Evolutionary conservation across 495 filamentous ascomycete species (phyloP).

Genomic region (Neurospora sp.): DNA sequence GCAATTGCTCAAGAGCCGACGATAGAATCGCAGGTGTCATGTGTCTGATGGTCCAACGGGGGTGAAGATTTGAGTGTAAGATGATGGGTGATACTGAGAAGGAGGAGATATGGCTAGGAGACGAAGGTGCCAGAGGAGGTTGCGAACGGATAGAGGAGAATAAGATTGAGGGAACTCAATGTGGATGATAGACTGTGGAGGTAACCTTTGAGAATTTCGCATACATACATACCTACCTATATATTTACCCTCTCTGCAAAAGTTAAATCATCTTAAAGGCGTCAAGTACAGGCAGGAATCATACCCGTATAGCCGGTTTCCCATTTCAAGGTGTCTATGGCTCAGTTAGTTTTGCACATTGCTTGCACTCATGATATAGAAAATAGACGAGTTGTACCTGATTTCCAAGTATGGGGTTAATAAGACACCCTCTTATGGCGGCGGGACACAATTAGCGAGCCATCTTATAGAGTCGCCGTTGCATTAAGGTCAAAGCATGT

Average conservation of each 20-base stretch:
- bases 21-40: constrained; percentile 10
- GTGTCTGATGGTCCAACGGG: background rate
- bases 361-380: background rate
- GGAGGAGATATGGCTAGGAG: background rate
- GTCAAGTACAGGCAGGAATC: background rate
- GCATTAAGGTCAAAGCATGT: no score
- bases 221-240: background rate
- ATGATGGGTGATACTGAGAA: background rate
- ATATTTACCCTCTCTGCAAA: background rate
- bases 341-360: background rate
- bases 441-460: no score
- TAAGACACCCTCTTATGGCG: no score
- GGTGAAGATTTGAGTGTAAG: background rate
- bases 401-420: no score
- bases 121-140: background rate
- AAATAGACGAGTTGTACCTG: background rate
- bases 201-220: background rate
- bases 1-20: constrained; percentile 27
- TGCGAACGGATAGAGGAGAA: background rate
- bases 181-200: background rate
- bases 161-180: background rate
- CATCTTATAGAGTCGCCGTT: no score
- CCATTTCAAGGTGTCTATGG: background rate
- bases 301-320: background rate
- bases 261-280: background rate